Conservation (phyloP, 1,284 basidiomycete species). For the Ceratobasidium sp. region DNA sequence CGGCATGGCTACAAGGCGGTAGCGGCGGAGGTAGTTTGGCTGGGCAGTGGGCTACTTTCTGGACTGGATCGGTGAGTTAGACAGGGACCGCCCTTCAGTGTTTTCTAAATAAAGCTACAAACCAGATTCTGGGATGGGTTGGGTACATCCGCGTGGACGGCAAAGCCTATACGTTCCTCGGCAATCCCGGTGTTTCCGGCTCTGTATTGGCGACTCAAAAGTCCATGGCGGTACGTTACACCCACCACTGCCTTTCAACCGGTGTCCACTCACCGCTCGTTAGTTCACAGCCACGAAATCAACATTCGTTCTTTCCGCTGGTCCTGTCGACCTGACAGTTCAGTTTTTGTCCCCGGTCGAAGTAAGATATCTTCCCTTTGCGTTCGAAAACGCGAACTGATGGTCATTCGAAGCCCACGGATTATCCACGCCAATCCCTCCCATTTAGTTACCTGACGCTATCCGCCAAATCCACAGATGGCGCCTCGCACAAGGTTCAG, state of each 20-base stretch:
- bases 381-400: not conserved
- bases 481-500: conserved; percentile 61
- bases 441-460: conserved; percentile 68
- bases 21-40: conserved; percentile 60
- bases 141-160: conserved; percentile 70
- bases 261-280: not conserved
- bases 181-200: conserved; percentile 57
- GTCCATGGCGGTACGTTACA: conserved; percentile 58
- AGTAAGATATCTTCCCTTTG: conserved; percentile 50
- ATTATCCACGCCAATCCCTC: conserved; percentile 57
- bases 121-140: conserved; percentile 70
- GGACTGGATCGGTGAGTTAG: conserved; percentile 62
- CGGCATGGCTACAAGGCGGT: conserved; percentile 65
- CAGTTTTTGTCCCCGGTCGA: conserved; percentile 70
- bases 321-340: conserved; percentile 67
- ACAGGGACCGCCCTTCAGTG: not conserved
- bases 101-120: too few species aligned
- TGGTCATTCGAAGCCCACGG: conserved; percentile 43
- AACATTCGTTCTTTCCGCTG: conserved; percentile 65
- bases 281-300: conserved; percentile 72
- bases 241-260: not conserved
- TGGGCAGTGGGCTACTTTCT: conserved; percentile 69
- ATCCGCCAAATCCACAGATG: conserved; percentile 64
- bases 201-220: conserved; percentile 63
- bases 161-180: conserved; percentile 64